Evolutionary conservation across 2,329 filamentous ascomycete genomes (phyloP), one percentile per base, ranked within the genome.

Genomic region (Rhynchosporium secalis): DNA sequence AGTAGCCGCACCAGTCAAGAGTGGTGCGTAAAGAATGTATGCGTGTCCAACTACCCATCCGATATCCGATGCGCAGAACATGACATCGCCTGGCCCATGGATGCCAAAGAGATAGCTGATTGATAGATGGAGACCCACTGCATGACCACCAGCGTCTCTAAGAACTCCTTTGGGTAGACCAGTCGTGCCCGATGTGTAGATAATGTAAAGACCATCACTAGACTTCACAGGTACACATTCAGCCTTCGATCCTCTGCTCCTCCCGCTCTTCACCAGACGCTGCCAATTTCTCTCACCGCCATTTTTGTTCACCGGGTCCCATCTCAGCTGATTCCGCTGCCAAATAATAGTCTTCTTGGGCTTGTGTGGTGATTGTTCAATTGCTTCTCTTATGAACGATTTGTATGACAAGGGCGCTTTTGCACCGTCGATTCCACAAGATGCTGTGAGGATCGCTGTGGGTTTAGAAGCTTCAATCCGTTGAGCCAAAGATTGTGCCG

Each of bases 1-100:
- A 0, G 92, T 96, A 1, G 92, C 88, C 1, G 93, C 92, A 4
- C 93, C 93, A 0, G 89, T 86, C 1, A 97, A 83, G 5, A 98
- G 83, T 12, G 93, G 93, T 3, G 86, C 93, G 72, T 97, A 97
- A 12, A 96, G 80, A 66, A 96, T 96, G 73, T 95, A 97, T 5
- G 86, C 89, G 73, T 92, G 86, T 2, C 91, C 91, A 0, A 95
- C 91, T 0, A 93, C 91, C 94, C 93, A 97, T 38, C 93, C 94
- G 61, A 97, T 94, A 72, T 98, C 93, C 13, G 88, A 91, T 1
- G 89, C 88, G 15, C 67, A 68, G 51, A 70, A 88, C 75, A 89
- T 85, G 64, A 96, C 91, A 73, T 96, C 92, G 0, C 91, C 91
- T 0, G 91, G 91, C 0, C 92, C 91, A 63, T 89, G 86, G 58